Evolutionary conservation across 202 grass and related monocot genomes (phyloP).

Genomic region (Setaria viridis): DNA sequence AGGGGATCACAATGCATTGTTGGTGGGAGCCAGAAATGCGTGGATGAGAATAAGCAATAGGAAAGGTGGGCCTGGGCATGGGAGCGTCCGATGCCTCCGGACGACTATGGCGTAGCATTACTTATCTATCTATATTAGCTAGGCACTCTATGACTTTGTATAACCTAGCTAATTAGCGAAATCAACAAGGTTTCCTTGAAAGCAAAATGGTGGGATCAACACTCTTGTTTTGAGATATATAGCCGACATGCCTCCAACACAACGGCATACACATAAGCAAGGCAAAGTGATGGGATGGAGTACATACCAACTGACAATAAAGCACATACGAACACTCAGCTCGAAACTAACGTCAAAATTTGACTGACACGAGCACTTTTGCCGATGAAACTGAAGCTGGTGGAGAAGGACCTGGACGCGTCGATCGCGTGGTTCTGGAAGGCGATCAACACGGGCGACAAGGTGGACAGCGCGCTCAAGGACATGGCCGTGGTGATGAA

Average conservation of each 20-base stretch:
- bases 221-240: too few species aligned
- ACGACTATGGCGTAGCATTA: too few species aligned
- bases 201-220: too few species aligned
- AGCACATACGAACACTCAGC: neutral
- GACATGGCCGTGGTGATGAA: conserved; percentile 99
- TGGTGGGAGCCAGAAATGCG: too few species aligned
- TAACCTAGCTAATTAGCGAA: neutral
- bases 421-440: conserved; percentile 96
- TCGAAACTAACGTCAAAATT: neutral
- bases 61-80: too few species aligned
- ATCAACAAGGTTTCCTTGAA: too few species aligned
- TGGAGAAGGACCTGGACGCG: conserved; percentile 83
- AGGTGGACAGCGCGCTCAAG: conserved; percentile 88
- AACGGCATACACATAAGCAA: neutral
- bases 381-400: conserved; percentile 50
- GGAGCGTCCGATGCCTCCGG: too few species aligned
- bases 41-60: too few species aligned
- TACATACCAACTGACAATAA: neutral
- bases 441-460: conserved; percentile 75
- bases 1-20: too few species aligned
- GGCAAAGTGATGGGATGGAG: neutral
- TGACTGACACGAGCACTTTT: neutral
- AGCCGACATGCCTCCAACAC: neutral
- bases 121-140: neutral
- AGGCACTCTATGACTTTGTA: neutral